Percentiles rank a stretch among this genome's conserved stretches.
These are phyloP conservation scores for Leccinellum albellum DNA, from an alignment of 768 basidiomycete species.

Conservation along the genomic window DNA sequence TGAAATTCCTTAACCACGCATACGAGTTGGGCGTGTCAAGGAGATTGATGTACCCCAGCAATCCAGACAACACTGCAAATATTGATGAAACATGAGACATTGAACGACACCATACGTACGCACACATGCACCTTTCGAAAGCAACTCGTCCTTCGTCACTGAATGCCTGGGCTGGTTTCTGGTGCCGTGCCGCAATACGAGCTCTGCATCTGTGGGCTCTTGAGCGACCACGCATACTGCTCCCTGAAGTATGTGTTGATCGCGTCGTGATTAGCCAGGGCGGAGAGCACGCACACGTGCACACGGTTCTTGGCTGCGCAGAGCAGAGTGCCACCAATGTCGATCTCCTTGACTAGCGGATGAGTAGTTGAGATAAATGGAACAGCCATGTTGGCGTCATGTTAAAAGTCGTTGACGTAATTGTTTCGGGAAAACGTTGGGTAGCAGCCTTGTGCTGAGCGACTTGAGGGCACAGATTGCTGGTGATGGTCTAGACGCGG, in stretches of 20 bases:
- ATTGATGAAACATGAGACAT: slow-evolving; percentile 1
- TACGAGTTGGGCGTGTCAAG: slow-evolving; percentile 97
- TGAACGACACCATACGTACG: not conserved
- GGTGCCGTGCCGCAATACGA: slow-evolving; percentile 90
- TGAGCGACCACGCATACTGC: slow-evolving; percentile 87
- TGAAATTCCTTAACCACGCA: slow-evolving; percentile 89
- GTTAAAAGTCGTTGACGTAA: no score
- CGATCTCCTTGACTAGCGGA: slow-evolving; percentile 67
- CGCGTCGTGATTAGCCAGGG: slow-evolving; percentile 85
- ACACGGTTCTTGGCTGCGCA: slow-evolving; percentile 98
- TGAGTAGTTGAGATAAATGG: no score
- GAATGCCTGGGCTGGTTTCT: slow-evolving; percentile 96
- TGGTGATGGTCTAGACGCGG: no score
- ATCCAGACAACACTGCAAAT: slow-evolving; percentile 85
- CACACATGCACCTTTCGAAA: slow-evolving; percentile 84
- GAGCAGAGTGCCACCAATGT: slow-evolving; percentile 96
- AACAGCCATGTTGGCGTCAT: no score
- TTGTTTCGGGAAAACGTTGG: no score
- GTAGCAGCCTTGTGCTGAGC: no score
- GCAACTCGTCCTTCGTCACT: slow-evolving; percentile 83
- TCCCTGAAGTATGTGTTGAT: slow-evolving; percentile 96
- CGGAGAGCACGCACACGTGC: slow-evolving; percentile 84
- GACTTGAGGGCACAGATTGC: no score
- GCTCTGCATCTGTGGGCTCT: slow-evolving; percentile 71
- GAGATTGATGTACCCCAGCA: slow-evolving; percentile 98